A percentile compares a stretch with the other conserved stretches of the same genome.
These are phyloP conservation scores for Avena insularis DNA, from an alignment of 176 grass and related monocot genomes.

Conservation along the genomic window DNA sequence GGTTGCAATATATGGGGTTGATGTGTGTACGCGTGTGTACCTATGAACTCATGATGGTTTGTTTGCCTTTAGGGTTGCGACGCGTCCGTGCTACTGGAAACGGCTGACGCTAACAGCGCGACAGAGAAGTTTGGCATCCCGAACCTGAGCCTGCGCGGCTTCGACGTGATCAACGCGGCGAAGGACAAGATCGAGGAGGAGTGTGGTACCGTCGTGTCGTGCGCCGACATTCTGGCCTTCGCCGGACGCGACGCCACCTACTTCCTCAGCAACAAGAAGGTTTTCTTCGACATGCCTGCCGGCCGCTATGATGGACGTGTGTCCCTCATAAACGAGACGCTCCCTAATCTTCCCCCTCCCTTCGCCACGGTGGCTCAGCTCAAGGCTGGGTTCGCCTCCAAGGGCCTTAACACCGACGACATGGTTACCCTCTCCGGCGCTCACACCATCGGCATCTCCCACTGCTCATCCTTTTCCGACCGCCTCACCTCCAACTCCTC, in stretches of 20 bases:
- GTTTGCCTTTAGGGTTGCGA: constrained; percentile 45
- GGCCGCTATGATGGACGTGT: constrained; percentile 51
- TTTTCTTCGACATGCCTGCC: constrained; percentile 37
- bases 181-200: constrained; percentile 27
- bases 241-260: constrained; percentile 47
- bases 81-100: constrained; percentile 56
- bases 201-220: constrained; percentile 39
- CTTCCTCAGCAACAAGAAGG: constrained; percentile 39
- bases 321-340: constrained; percentile 32
- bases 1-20: background rate
- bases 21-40: background rate
- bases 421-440: constrained; percentile 34
- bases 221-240: constrained; percentile 55
- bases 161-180: constrained; percentile 44
- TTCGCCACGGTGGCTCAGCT: constrained; percentile 16
- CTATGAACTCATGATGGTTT: background rate
- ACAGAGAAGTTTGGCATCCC: constrained; percentile 42
- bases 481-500: background rate
- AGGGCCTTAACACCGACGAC: constrained; percentile 27
- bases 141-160: constrained; percentile 42
- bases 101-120: background rate
- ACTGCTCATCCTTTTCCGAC: constrained; percentile 47
- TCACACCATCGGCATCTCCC: constrained; percentile 25
- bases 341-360: constrained; percentile 35
- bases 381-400: constrained; percentile 29